phyloP scores from a whole-genome alignment of 2,329 filamentous ascomycete genomes.

The Sphaerulina musiva region DNA sequence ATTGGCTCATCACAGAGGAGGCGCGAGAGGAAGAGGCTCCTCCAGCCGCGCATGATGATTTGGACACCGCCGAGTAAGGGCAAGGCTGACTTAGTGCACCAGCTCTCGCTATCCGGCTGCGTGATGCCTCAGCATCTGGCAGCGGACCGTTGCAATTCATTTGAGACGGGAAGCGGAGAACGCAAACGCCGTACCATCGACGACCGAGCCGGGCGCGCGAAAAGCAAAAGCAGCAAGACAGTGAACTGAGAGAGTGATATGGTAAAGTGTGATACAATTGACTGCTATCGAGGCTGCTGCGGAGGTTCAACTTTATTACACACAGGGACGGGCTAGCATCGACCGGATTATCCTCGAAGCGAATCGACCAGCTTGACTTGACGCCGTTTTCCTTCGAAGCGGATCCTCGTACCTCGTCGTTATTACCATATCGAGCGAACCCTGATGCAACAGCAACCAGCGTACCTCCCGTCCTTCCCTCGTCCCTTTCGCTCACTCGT shows the following conservation, averaged over 20 bases:
- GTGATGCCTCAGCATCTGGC: conserved; percentile 6
- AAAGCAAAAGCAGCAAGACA: conserved; percentile 3
- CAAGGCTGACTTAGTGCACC: conserved; percentile 8
- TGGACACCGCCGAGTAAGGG: conserved; percentile 79
- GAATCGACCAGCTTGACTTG: conserved; percentile 13
- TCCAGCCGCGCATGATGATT: conserved; percentile 81
- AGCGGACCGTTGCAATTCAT: not conserved
- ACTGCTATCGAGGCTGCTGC: conserved; percentile 6
- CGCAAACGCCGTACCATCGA: not conserved
- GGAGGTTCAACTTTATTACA: conserved; percentile 13
- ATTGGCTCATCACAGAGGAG: conserved; percentile 32
- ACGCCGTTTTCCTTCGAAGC: conserved; percentile 14
- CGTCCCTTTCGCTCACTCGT: conserved; percentile 1
- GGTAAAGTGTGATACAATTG: conserved; percentile 12
- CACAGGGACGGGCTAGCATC: conserved; percentile 13
- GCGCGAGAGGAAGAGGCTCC: conserved; percentile 55
- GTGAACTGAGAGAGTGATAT: conserved; percentile 1
- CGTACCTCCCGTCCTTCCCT: not conserved
- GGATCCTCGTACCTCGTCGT: conserved; percentile 11
- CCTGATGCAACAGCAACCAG: conserved; percentile 3
- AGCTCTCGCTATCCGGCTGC: conserved; percentile 11
- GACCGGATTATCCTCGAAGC: conserved; percentile 13
- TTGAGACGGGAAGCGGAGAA: not conserved
- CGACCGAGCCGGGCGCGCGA: not conserved
- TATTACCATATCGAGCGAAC: conserved; percentile 4